Base-by-base conservation (phyloP, 2,329 filamentous ascomycete genomes). In the Aspergillus proliferans region DNA sequence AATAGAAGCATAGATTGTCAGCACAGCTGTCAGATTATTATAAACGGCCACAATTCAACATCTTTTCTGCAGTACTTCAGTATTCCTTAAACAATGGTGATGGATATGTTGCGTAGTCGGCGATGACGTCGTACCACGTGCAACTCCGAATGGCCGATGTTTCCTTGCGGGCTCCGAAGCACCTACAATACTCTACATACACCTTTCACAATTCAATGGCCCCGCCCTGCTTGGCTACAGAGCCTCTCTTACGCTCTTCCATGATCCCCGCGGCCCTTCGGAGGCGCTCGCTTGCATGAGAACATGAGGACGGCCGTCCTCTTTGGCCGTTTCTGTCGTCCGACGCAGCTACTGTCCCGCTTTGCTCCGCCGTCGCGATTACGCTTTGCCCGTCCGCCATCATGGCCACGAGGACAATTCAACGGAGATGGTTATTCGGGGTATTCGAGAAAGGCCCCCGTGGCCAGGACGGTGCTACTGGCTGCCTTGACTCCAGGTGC, bases 401-500 rank as follows among this genome's bases (percentile, higher is more conserved):
- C 56, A 65, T 67, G 58, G 54, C 58, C 57, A 41, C 58, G 51
- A 52, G 21, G 43, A 14, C 49, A 47, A 40, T 40, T 40, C 8
- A 12, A 45, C 30, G 52, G 52, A 52, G 50, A 4, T 30, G 10
- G 26, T 3, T 12, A 30, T 30, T 30, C 26, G 26, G 26, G 40
- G 43, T 36, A 50, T 40, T 57, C 57, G 46, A 56, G 51, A 43
- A 53, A 61, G 56, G 50, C 48, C 5, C 59, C 64, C 19, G 43
- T 64, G 40, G 47, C 58, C 53, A 57, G 66, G 30, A 58, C 57
- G 18, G 44, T 73, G 15, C 50, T 74, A 3, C 59, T 70, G 48
- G 72, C 73, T n/a, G 68, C 71, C 6, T 66, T 85, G 45, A 78
- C 74, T 21, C 80, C 82, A 0, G 76, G 74, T 4, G 80, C 77